Percentiles rank a stretch among this genome's conserved stretches.
Conservation (phyloP, 257 asterid genomes). For the Petrea volubilis region DNA sequence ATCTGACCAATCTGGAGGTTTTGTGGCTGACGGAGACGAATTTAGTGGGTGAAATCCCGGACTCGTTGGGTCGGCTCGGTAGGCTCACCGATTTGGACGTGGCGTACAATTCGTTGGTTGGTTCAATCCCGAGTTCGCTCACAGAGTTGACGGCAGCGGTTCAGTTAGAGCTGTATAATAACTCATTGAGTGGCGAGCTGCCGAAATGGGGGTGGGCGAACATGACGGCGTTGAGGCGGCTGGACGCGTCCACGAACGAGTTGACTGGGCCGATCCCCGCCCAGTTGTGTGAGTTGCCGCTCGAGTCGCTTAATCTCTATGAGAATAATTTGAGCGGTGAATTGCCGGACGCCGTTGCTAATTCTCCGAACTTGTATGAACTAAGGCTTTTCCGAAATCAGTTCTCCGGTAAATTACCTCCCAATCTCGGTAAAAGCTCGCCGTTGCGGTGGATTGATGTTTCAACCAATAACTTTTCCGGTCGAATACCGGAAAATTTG, state of each 20-base stretch:
- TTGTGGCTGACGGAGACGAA: conserved; percentile 85
- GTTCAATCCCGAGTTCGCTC: conserved; percentile 62
- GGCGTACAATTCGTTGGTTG: conserved; percentile 63
- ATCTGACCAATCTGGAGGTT: conserved; percentile 66
- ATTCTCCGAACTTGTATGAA: conserved; percentile 74
- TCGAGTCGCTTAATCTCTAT: conserved; percentile 80
- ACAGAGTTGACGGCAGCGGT: conserved; percentile 51
- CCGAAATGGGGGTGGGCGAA: conserved; percentile 73
- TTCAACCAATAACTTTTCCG: conserved; percentile 60
- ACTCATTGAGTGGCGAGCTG: conserved; percentile 68
- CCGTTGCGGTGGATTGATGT: conserved; percentile 77
- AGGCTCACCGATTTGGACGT: conserved; percentile 74
- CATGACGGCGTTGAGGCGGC: conserved; percentile 64
- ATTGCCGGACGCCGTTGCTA: conserved; percentile 55
- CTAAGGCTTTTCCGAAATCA: conserved; percentile 64
- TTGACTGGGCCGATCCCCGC: conserved; percentile 67
- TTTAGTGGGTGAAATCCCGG: conserved; percentile 72
- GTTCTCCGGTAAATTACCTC: conserved; percentile 54
- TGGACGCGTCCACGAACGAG: conserved; percentile 76
- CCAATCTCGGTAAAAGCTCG: conserved; percentile 64
- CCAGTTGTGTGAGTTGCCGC: conserved; percentile 70
- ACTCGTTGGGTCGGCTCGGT: conserved; percentile 62
- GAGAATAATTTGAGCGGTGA: conserved; percentile 67
- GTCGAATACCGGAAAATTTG: conserved; percentile 57
- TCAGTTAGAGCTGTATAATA: conserved; percentile 79